Evolutionary conservation across 768 basidiomycete genomes (phyloP).

Genomic region (Lactifluus subvellereus): DNA sequence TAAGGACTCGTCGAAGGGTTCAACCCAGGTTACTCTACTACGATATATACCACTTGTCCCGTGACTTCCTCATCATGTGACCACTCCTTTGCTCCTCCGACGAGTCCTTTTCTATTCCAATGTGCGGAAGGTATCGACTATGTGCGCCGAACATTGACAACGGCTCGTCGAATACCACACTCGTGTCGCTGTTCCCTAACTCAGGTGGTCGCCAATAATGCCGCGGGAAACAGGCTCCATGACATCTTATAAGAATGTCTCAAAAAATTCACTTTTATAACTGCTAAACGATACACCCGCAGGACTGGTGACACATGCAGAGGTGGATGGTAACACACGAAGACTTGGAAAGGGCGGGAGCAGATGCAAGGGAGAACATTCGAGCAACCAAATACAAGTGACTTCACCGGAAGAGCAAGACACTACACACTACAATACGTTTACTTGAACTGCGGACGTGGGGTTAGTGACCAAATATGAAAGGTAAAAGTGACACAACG

Average conservation of each 20-base stretch:
- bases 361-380: neutral
- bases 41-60: too few relatives aligned
- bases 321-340: constrained; percentile 3
- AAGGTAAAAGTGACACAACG: constrained; percentile 33
- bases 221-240: too few relatives aligned
- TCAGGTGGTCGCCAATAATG: too few relatives aligned
- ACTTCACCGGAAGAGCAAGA: neutral
- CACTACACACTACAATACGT: constrained; percentile 3
- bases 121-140: too few relatives aligned
- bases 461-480: neutral
- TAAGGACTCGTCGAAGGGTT: too few relatives aligned
- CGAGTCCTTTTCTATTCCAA: too few relatives aligned
- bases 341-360: neutral
- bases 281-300: constrained; percentile 13
- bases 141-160: too few relatives aligned
- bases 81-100: too few relatives aligned
- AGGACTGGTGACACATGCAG: constrained; percentile 2
- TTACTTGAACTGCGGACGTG: constrained; percentile 31
- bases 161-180: too few relatives aligned
- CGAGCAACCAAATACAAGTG: constrained; percentile 10
- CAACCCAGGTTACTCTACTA: too few relatives aligned
- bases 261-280: constrained; percentile 8
- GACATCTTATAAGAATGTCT: neutral
- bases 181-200: too few relatives aligned
- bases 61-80: too few relatives aligned